Base-by-base conservation (phyloP, 2,329 filamentous ascomycete species). In the Xylariaceae sp. region DNA sequence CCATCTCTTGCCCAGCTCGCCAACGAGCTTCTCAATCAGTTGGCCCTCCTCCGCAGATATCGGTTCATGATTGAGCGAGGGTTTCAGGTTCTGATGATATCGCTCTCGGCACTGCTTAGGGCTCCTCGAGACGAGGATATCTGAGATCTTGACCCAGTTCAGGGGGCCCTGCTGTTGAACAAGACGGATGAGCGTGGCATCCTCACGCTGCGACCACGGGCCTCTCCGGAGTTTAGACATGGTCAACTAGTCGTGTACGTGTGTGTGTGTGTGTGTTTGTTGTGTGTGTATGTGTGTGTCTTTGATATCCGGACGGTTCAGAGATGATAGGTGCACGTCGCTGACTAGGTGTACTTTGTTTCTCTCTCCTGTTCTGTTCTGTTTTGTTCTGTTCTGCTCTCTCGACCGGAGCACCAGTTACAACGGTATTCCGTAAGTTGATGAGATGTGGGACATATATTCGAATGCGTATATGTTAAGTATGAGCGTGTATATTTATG, bases 41-140 rank as follows among this genome's bases (percentile, higher is more conserved):
- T 81, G 74, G 1, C 88, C 88, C 74, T 93, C 89, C 42, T 88
- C 83, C 0, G 82, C 75, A 3, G 85, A 85, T 71, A 92, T 91
- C 58, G 89, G 88, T 15, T 86, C 82, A 68, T 90, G 88, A 72
- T 88, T 89, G 44, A 92, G 77, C 1, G 80, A 77, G 1, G 88
- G 87, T 74, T 91, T 96, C 51, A 97, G 81, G 73, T 97, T 96
- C 71, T 97, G 93, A 72, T 96, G 91, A 71, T 89, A 97, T 52
- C 93, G 84, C 77, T 97, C 93, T 60, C 93, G 86, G 74, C 93
- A 97, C 77, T 97, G 93, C 78, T 97, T 97, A 56, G 93, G 88
- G 23, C 90, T 90, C 63, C 93, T 85, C 30, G 88, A 87, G 61
- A 83, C 82, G 69, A 97, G 86, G 66, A 86, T 81, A 57, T 86